Evolutionary conservation across 108 stramenopile genomes (phyloP), one percentile per base, ranked within the genome.

Genomic region (Aureococcus anophagefferens): DNA sequence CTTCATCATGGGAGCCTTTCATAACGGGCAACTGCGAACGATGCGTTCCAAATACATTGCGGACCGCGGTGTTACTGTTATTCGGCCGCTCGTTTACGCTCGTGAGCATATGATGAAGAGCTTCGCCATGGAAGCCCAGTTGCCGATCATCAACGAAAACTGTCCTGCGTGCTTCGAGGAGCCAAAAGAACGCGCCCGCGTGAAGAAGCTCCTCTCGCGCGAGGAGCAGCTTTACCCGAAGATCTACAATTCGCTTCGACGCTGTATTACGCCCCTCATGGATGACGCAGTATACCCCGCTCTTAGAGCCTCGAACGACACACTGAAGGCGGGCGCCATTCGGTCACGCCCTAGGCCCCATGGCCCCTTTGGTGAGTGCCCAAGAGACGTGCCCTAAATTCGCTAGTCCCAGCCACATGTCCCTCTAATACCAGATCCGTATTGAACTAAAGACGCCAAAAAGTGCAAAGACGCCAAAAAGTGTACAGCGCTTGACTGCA

Each of bases 101-200:
- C 89, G 98, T 13, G 98, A 99, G 80, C 86, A 85, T 68, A 76
- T 90, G 35, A 93, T 86, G 86, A 90, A 91, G 40, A 94, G 90
- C 62, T 99, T 97, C 83, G 90, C 94, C 14, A 88, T 81, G 64
- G 74, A 81, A 51, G 85, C 87, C 32, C 86, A 89, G 35, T 80
- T 98, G 9, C 96, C 95, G 7, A 83, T 99, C n/a, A 95, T 99
- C 40, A 97, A 97, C 75, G 98, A 99, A 72, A 99, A 99, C 77
- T 99, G 98, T 71, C 98, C 98, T 29, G 98, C 98, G 18, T 99
- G 98, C 80, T 99, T 99, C 75, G 96, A 97, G 78, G 93, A 96
- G 75, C 98, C 98, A 25, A 97, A 97, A 78, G 98, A 99, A 78
- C 80, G 98, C 62, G 93, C 93, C 34, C 86, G 98, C 33, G 78